Percentiles rank a stretch among this genome's conserved stretches.
Evolutionary conservation across 352 stramenopile species (phyloP).

Genomic region (Peronospora belbahrii): DNA sequence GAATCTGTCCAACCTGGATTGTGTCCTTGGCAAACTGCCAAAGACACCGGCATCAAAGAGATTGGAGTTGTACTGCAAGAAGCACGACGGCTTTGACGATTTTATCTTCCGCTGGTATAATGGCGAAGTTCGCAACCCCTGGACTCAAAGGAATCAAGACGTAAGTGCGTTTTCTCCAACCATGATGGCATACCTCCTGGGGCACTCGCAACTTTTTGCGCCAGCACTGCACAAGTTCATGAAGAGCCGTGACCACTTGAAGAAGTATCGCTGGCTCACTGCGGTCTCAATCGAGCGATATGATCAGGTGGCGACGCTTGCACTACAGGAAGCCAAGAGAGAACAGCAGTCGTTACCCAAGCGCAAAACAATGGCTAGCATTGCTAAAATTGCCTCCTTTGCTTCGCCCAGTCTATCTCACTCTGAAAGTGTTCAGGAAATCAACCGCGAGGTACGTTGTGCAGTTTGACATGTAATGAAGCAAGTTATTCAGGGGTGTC

Average conservation of each 20-base stretch:
- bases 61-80: constrained; percentile 57
- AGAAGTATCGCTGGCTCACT: constrained; percentile 59
- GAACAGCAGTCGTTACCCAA: constrained; percentile 48
- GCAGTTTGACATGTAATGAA: not conserved
- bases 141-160: constrained; percentile 24
- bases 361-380: constrained; percentile 72
- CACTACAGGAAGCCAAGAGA: constrained; percentile 43
- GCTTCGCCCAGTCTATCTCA: constrained; percentile 35
- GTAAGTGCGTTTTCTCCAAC: constrained; percentile 1
- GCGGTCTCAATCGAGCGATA: constrained; percentile 58
- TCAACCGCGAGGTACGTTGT: constrained; percentile 52
- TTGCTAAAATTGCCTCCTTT: constrained; percentile 71
- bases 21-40: constrained; percentile 45
- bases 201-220: constrained; percentile 54
- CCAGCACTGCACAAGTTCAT: constrained; percentile 57
- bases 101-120: constrained; percentile 78
- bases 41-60: constrained; percentile 51
- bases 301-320: constrained; percentile 43
- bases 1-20: constrained; percentile 60
- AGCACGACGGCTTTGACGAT: constrained; percentile 42
- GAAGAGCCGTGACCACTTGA: constrained; percentile 43
- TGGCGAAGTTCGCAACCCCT: constrained; percentile 63
- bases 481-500: constrained; percentile 6
- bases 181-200: constrained; percentile 60
- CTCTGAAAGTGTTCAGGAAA: constrained; percentile 35